Evolutionary conservation across 2,329 filamentous ascomycete species (phyloP).

Genomic region (Pseudogymnoascus sp.): DNA sequence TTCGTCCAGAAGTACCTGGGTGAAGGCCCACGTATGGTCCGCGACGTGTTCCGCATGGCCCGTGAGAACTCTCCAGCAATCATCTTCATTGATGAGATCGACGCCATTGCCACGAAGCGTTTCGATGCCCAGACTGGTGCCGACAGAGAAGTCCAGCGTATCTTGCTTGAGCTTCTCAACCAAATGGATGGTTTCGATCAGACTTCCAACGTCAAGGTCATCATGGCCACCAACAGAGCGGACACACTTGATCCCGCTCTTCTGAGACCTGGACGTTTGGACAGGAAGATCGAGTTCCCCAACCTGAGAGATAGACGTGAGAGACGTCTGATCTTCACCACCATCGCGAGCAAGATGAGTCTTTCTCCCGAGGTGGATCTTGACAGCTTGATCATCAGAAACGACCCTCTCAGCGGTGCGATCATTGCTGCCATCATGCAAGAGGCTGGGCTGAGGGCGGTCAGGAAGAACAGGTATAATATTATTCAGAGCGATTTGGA

Average conservation of each 20-base stretch:
- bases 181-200: slow-evolving; percentile 99
- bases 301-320: slow-evolving; percentile 87
- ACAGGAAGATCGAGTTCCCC: slow-evolving; percentile 99
- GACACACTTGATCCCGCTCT: slow-evolving; percentile 94
- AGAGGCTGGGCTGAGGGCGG: slow-evolving; percentile 87
- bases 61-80: slow-evolving; percentile 96
- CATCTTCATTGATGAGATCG: slow-evolving; percentile 99
- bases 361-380: slow-evolving; percentile 93
- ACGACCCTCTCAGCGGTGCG: slow-evolving; percentile 89
- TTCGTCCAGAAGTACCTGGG: slow-evolving; percentile 99
- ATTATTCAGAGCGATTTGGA: slow-evolving; percentile 97
- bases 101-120: slow-evolving; percentile 97
- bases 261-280: slow-evolving; percentile 86
- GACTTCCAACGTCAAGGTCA: slow-evolving; percentile 98
- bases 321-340: slow-evolving; percentile 90
- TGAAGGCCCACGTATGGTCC: slow-evolving; percentile 96
- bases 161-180: slow-evolving; percentile 92
- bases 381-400: slow-evolving; percentile 91
- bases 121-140: slow-evolving; percentile 98
- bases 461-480: slow-evolving; percentile 97
- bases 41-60: slow-evolving; percentile 98
- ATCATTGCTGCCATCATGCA: slow-evolving; percentile 99
- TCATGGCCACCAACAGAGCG: slow-evolving; percentile 98
- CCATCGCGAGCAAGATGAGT: slow-evolving; percentile 97
- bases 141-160: slow-evolving; percentile 96